These are phyloP conservation scores for Pseudogymnoascus sp. DNA, from an alignment of 2,329 filamentous ascomycete species.

Conservation along the genomic window DNA sequence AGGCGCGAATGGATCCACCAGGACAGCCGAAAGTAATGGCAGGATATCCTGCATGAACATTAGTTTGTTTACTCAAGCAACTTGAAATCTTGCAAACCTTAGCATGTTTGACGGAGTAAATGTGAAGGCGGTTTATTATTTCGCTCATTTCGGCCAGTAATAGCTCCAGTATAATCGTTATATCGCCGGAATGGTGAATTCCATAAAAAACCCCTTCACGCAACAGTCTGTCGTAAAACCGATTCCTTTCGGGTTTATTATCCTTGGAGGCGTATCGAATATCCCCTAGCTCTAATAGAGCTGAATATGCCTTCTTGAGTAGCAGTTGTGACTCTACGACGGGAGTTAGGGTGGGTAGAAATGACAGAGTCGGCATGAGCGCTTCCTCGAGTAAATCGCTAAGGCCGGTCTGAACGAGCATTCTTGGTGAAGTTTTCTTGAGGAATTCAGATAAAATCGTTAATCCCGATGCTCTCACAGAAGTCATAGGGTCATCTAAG, in stretches of 20 bases:
- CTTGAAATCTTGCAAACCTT: conserved; percentile 42
- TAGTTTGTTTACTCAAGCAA: neutral
- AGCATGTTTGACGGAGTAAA: conserved; percentile 61
- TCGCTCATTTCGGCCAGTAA: conserved; percentile 46
- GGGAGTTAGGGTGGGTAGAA: conserved; percentile 70
- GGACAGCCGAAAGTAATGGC: conserved; percentile 56
- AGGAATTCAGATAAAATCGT: conserved; percentile 50
- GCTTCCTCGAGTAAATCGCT: conserved; percentile 62
- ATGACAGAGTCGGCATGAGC: conserved; percentile 65
- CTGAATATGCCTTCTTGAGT: conserved; percentile 59
- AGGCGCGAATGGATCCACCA: conserved; percentile 63
- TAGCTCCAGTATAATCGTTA: conserved; percentile 50
- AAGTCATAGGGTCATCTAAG: conserved; percentile 54
- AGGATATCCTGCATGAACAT: conserved; percentile 51
- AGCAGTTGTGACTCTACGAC: conserved; percentile 62
- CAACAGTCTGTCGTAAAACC: conserved; percentile 49
- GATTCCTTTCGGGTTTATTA: conserved; percentile 26
- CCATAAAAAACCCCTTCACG: conserved; percentile 50
- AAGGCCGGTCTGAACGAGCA: conserved; percentile 59
- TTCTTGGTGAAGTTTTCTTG: conserved; percentile 42
- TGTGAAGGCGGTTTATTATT: conserved; percentile 51
- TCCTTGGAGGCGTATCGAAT: conserved; percentile 20
- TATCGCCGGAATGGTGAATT: conserved; percentile 52
- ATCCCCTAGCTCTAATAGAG: conserved; percentile 52
- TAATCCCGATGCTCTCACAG: conserved; percentile 52